Evolutionary conservation across 73 alveolate species (phyloP).

Genomic region (Tetrahymena thermophila): DNA sequence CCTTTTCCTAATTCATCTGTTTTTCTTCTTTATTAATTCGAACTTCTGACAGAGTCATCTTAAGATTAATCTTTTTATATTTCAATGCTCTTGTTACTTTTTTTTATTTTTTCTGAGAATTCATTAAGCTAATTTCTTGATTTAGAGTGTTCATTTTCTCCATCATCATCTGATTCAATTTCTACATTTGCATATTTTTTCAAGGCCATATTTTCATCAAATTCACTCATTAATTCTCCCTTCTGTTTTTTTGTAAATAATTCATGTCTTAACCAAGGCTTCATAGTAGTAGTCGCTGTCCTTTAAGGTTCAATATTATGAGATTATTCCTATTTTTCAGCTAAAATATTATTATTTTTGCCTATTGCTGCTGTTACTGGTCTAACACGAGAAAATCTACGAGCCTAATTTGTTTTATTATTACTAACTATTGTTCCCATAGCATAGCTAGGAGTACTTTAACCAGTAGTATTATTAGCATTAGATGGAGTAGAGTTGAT

Average conservation of each 20-base stretch:
- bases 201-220: background rate
- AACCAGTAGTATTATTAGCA: background rate
- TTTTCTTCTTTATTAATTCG: background rate
- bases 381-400: background rate
- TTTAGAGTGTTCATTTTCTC: background rate
- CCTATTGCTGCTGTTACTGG: background rate
- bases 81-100: background rate
- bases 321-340: background rate
- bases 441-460: background rate
- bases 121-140: background rate
- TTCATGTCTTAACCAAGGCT: background rate
- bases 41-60: background rate
- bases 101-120: background rate
- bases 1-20: background rate
- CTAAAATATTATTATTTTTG: background rate
- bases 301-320: background rate
- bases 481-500: background rate
- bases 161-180: background rate
- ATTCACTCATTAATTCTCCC: background rate
- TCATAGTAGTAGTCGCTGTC: background rate
- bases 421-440: background rate
- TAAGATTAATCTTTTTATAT: background rate
- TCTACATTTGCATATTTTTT: background rate
- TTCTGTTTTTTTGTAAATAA: background rate
- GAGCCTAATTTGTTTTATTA: background rate